These are phyloP conservation scores for Blastobotrys petasosporus DNA, from an alignment of 1,139 yeast genomes.

Conservation along the genomic window DNA sequence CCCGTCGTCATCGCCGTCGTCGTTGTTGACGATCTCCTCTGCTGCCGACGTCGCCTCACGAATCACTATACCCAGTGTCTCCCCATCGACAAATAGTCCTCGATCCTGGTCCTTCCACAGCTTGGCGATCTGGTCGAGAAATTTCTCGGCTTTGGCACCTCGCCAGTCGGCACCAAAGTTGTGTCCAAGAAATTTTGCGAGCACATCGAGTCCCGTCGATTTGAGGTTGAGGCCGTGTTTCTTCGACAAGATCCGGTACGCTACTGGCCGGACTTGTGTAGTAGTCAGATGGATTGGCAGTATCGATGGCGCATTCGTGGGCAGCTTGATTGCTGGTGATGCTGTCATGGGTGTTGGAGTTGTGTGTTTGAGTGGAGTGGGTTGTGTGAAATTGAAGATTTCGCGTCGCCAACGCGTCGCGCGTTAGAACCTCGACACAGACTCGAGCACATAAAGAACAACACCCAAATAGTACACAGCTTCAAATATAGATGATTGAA, in stretches of 20 bases:
- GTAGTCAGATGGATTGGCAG: slow-evolving; percentile 75
- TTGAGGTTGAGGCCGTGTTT: slow-evolving; percentile 89
- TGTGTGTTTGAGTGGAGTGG: neutral
- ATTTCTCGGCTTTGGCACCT: slow-evolving; percentile 56
- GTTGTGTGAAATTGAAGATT: too few species aligned
- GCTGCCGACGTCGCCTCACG: slow-evolving; percentile 38
- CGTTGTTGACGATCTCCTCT: neutral
- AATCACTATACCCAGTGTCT: slow-evolving; percentile 57
- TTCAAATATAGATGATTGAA: too few species aligned
- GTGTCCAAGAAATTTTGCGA: slow-evolving; percentile 69
- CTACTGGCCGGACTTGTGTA: slow-evolving; percentile 80
- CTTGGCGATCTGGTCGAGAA: slow-evolving; percentile 72
- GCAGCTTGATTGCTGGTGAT: neutral
- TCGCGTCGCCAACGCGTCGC: too few species aligned
- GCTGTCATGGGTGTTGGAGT: neutral
- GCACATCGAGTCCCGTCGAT: slow-evolving; percentile 67
- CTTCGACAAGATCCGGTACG: slow-evolving; percentile 82
- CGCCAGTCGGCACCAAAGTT: slow-evolving; percentile 86
- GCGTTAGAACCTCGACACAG: too few species aligned
- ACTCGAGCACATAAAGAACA: too few species aligned
- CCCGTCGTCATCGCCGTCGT: neutral
- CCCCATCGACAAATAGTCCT: slow-evolving; percentile 78
- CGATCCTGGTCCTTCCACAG: slow-evolving; percentile 86
- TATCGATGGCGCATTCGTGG: slow-evolving; percentile 31
- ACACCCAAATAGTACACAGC: too few species aligned